Evolutionary conservation across 1,139 yeast species (phyloP).

Genomic region (Saccharomyces pastorianus): DNA sequence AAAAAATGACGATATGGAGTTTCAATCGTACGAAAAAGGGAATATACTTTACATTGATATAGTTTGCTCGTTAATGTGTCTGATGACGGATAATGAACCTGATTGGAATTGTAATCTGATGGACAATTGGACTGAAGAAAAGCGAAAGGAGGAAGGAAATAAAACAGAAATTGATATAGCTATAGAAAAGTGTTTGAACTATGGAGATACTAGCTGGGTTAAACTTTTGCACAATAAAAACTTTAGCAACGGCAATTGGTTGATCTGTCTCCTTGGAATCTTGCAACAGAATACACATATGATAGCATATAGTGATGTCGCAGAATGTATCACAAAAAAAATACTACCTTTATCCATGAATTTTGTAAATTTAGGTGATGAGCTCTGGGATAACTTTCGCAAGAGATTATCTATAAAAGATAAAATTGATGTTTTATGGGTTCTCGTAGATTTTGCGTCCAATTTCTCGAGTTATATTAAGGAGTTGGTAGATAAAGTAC

Average conservation of each 20-base stretch:
- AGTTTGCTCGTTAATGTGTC: conserved; percentile 23
- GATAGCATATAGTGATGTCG: not conserved
- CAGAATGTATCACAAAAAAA: not conserved
- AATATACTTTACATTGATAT: conserved; percentile 24
- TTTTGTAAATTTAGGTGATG: not conserved
- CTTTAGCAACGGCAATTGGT: not conserved
- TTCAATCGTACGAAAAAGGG: conserved; percentile 19
- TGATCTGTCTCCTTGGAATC: not conserved
- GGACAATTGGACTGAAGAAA: conserved; percentile 26
- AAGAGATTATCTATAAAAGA: not conserved
- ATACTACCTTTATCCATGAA: not conserved
- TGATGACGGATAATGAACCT: conserved; percentile 29
- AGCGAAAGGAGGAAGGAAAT: conserved; percentile 17
- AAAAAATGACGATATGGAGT: conserved; percentile 31
- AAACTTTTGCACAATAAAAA: not conserved
- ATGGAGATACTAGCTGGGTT: not conserved
- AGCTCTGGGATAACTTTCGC: not conserved
- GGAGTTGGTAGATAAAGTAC: not conserved
- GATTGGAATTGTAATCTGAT: conserved; percentile 31
- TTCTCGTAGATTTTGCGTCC: not conserved
- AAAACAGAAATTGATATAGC: conserved; percentile 15
- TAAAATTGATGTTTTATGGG: not conserved
- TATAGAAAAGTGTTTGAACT: conserved; percentile 8
- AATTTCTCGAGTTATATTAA: not conserved
- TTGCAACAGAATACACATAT: not conserved